Conservation (phyloP, 108 stramenopile genomes). For the Cylindrotheca fusiformis region DNA sequence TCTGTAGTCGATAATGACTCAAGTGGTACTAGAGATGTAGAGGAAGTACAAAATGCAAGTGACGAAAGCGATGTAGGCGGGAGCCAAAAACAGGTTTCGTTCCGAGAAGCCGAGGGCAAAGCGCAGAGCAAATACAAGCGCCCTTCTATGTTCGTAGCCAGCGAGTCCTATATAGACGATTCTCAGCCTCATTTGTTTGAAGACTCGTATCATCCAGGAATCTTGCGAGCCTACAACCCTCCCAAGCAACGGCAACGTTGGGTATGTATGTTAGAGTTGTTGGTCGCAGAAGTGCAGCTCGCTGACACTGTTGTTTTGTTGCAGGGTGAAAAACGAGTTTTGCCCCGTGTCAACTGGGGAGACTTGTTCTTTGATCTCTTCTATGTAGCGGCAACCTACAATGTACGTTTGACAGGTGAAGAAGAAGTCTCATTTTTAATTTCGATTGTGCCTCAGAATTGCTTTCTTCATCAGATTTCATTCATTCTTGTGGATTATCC, state of each 20-base stretch:
- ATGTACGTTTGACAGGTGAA: slow-evolving; percentile 17
- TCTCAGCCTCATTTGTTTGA: not conserved
- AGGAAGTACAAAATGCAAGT: too few species aligned
- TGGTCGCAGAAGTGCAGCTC: too few species aligned
- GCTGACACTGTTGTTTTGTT: not conserved
- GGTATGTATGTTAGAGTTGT: not conserved
- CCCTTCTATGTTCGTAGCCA: not conserved
- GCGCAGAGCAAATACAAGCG: not conserved
- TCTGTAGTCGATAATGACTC: too few species aligned
- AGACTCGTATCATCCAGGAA: not conserved
- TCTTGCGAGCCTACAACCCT: not conserved
- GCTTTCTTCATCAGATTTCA: slow-evolving; percentile 8
- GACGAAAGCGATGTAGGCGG: too few species aligned
- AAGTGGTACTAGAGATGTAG: too few species aligned
- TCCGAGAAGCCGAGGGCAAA: not conserved
- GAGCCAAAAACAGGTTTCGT: too few species aligned
- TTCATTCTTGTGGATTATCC: slow-evolving; percentile 22
- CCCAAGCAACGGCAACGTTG: slow-evolving; percentile 22
- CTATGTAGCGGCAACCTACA: slow-evolving; percentile 64
- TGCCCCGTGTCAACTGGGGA: slow-evolving; percentile 64
- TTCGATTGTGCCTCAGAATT: not conserved
- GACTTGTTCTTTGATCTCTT: slow-evolving; percentile 70
- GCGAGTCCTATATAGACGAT: not conserved
- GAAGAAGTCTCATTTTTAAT: not conserved
- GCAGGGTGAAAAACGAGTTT: slow-evolving; percentile 26